Percentiles rank a stretch among this genome's conserved stretches.
Evolutionary conservation across 2,329 filamentous ascomycete genomes (phyloP).

Genomic region (Penicillium nordicum): DNA sequence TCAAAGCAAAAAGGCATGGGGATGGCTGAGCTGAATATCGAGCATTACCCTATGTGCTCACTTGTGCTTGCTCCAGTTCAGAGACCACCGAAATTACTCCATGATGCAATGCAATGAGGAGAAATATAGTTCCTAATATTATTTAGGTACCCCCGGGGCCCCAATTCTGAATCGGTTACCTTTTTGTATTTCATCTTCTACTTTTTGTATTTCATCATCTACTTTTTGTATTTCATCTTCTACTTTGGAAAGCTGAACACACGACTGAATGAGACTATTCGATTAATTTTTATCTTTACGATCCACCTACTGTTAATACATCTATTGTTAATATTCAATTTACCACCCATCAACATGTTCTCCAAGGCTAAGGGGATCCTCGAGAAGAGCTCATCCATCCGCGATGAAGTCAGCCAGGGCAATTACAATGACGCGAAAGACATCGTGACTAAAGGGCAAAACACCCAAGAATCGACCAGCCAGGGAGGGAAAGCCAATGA

Average conservation of each 20-base stretch:
- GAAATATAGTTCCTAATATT: background rate
- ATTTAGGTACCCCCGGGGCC: conserved; percentile 9
- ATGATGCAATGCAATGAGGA: conserved; percentile 27
- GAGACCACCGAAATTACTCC: conserved; percentile 2
- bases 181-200: background rate
- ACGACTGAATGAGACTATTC: conserved; percentile 19
- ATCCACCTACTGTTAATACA: background rate
- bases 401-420: conserved; percentile 13
- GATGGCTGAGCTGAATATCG: background rate
- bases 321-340: conserved; percentile 1
- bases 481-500: conserved; percentile 2
- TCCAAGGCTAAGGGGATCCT: conserved; percentile 8
- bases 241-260: conserved; percentile 10
- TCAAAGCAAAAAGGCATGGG: background rate
- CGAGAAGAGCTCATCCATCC: conserved; percentile 6
- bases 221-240: background rate
- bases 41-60: background rate
- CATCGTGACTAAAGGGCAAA: conserved; percentile 10
- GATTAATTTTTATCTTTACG: conserved; percentile 9
- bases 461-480: background rate
- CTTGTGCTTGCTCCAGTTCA: too few species aligned
- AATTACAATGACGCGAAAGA: conserved; percentile 11
- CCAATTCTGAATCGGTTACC: background rate
- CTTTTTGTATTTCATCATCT: too few species aligned
- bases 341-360: conserved; percentile 14